phyloP scores from a whole-genome alignment of 768 basidiomycete genomes.

The Steccherinum ochraceum region DNA sequence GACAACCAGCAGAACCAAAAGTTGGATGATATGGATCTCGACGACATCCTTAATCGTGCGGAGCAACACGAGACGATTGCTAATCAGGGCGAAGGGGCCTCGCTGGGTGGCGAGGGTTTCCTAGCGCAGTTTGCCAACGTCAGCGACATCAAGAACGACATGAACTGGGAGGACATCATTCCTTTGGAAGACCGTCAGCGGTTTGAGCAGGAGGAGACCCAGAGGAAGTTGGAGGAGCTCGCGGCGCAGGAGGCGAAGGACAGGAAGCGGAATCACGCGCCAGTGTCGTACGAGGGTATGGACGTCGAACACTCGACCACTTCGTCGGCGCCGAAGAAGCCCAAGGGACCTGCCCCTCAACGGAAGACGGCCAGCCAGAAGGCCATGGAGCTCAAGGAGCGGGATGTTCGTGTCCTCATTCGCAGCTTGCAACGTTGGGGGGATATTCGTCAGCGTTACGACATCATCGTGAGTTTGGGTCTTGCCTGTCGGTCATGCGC shows the following conservation, averaged over 20 bases:
- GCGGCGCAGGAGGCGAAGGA: conserved; percentile 62
- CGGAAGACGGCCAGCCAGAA: conserved; percentile 92
- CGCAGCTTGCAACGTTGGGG: conserved; percentile 97
- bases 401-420: conserved; percentile 92
- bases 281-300: conserved; percentile 91
- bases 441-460: conserved; percentile 91
- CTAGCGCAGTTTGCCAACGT: conserved; percentile 91
- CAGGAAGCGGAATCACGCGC: conserved; percentile 80
- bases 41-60: conserved; percentile 94
- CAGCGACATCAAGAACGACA: conserved; percentile 97
- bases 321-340: conserved; percentile 64
- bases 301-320: conserved; percentile 72
- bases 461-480: conserved; percentile 72
- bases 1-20: conserved; percentile 89
- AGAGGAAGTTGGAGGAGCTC: conserved; percentile 66
- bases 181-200: conserved; percentile 85
- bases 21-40: conserved; percentile 98
- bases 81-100: conserved; percentile 75
- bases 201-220: conserved; percentile 76
- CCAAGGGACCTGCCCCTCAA: conserved; percentile 61
- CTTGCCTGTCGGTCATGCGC: conserved; percentile 6
- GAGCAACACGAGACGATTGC: conserved; percentile 96
- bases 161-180: conserved; percentile 99
- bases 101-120: conserved; percentile 97
- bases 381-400: conserved; percentile 94